Conservation (phyloP, 2,329 filamentous ascomycete species). For the Zymoseptoria crescenta region DNA sequence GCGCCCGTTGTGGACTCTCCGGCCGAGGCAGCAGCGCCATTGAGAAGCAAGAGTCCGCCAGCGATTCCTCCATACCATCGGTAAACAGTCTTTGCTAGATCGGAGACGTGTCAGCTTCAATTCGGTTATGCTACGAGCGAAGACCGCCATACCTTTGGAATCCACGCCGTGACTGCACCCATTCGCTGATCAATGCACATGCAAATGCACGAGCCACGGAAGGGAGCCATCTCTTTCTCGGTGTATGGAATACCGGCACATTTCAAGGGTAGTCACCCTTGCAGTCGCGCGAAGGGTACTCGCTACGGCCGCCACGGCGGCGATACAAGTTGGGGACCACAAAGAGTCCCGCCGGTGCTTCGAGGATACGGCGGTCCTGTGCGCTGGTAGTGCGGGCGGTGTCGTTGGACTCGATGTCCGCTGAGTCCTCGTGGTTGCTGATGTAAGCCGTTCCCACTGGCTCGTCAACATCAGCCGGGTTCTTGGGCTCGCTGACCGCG, state of each 20-base stretch:
- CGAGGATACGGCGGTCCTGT: not conserved
- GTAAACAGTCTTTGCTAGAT: not conserved
- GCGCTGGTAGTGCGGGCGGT: no score
- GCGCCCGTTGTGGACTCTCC: not conserved
- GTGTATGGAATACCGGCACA: not conserved
- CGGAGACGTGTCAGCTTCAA: not conserved
- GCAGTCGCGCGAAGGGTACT: not conserved
- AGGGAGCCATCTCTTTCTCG: not conserved
- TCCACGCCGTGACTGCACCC: not conserved
- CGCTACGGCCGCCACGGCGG: not conserved
- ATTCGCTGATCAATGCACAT: not conserved
- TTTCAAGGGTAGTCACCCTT: not conserved
- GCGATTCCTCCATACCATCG: not conserved
- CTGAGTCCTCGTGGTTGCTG: not conserved
- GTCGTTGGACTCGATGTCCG: no score
- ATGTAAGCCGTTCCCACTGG: not conserved
- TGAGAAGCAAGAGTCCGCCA: no score
- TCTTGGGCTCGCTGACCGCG: not conserved
- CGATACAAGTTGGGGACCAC: not conserved
- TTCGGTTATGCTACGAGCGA: not conserved
- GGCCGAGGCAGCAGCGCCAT: no score
- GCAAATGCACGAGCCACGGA: not conserved
- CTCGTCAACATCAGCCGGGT: not conserved
- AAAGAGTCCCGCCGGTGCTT: not conserved
- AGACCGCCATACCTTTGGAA: not conserved